A percentile compares a stretch with the other conserved stretches of the same genome.
Conservation (phyloP, 106 monocot genomes). For the Posidonia australis region DNA sequence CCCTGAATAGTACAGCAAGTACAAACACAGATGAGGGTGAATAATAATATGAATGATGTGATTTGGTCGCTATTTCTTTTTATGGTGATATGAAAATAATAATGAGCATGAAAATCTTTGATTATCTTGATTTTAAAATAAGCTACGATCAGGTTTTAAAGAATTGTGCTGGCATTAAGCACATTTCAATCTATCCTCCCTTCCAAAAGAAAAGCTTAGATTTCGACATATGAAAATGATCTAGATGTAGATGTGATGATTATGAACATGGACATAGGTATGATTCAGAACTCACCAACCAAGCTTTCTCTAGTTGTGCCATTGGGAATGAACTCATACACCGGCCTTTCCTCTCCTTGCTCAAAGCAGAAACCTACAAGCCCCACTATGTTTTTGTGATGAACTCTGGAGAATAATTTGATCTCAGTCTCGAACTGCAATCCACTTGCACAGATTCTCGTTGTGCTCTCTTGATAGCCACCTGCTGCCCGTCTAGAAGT, state of each 20-base stretch:
- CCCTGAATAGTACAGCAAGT: not conserved
- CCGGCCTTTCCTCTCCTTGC: conserved; percentile 77
- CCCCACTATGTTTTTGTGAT: conserved; percentile 55
- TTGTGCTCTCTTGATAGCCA: conserved; percentile 72
- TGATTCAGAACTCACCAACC: conserved; percentile 13
- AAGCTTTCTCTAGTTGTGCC: conserved; percentile 71
- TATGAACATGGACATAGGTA: too few species aligned
- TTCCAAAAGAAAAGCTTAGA: not conserved
- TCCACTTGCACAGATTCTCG: conserved; percentile 77
- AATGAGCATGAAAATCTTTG: not conserved
- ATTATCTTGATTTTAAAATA: not conserved
- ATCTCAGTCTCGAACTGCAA: conserved; percentile 88
- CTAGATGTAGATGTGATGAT: too few species aligned
- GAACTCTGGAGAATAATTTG: conserved; percentile 63
- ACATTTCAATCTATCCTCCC: not conserved
- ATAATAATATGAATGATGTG: too few species aligned
- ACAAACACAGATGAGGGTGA: not conserved
- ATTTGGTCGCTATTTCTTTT: too few species aligned
- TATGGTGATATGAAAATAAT: not conserved
- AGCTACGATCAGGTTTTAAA: not conserved
- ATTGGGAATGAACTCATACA: conserved; percentile 69
- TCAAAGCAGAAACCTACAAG: conserved; percentile 83
- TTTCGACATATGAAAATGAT: too few species aligned
- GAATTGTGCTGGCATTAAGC: not conserved
- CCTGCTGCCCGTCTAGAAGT: conserved; percentile 40